Conservation (phyloP, 2,329 filamentous ascomycete species). For the Pseudohalonectria lignicola region DNA sequence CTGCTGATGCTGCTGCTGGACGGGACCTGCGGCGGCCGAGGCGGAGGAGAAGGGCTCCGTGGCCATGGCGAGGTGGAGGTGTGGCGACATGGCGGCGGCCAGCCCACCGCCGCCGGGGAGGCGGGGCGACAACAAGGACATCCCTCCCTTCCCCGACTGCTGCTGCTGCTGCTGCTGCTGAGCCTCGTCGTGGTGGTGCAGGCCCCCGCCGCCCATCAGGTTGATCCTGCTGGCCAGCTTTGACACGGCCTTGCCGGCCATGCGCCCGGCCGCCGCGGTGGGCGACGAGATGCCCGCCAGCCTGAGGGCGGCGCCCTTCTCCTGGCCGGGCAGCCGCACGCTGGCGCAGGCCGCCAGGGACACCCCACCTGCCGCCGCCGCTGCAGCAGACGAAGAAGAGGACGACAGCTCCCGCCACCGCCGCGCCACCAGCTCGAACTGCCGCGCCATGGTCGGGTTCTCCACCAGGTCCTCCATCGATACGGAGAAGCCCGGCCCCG, state of each 20-base stretch:
- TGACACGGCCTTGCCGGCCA: background rate
- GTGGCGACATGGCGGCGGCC: background rate
- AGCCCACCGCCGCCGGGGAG: background rate
- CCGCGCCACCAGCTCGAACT: conserved; percentile 30
- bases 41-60: background rate
- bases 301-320: background rate
- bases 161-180: conserved; percentile 8
- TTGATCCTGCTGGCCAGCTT: conserved; percentile 9
- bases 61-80: background rate
- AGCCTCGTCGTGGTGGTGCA: background rate
- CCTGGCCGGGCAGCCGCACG: conserved; percentile 4
- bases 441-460: conserved; percentile 35
- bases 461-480: conserved; percentile 37
- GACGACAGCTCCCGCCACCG: background rate
- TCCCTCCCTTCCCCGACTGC: background rate
- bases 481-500: conserved; percentile 18
- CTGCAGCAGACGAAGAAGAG: background rate
- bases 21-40: no score
- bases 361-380: no score
- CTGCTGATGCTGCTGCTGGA: background rate
- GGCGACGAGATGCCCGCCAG: background rate
- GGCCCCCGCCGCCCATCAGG: background rate
- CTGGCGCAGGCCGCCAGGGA: no score
- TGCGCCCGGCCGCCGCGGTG: background rate
- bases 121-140: background rate